phyloP scores from a whole-genome alignment of 805 yeast species.

The Lipomyces spencermartinsiae region DNA sequence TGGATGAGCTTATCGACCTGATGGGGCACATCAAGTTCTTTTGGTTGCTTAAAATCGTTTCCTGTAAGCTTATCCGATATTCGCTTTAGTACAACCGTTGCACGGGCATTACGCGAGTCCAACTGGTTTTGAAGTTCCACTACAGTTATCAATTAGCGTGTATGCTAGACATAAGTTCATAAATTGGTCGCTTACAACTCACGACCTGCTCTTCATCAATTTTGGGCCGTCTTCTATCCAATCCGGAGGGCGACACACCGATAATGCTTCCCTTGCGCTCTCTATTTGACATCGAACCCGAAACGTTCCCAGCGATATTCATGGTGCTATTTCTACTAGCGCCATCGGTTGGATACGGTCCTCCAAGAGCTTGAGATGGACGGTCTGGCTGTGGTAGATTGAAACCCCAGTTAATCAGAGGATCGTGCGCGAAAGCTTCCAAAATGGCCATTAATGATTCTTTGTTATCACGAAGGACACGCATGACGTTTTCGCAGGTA shows the following conservation, averaged over 20 bases:
- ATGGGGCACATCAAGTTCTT: slow-evolving; percentile 76
- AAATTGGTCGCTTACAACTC: slow-evolving; percentile 41
- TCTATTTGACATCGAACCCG: slow-evolving; percentile 54
- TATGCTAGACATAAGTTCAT: neutral
- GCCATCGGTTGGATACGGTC: neutral
- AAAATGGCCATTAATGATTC: slow-evolving; percentile 97
- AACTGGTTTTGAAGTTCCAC: slow-evolving; percentile 68
- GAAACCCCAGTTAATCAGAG: slow-evolving; percentile 98
- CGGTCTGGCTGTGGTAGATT: slow-evolving; percentile 32
- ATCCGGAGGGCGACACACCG: slow-evolving; percentile 26
- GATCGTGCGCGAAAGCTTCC: slow-evolving; percentile 98
- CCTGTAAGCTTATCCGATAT: slow-evolving; percentile 94
- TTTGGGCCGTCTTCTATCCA: slow-evolving; percentile 37
- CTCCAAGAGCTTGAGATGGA: slow-evolving; percentile 13
- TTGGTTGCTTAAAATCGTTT: slow-evolving; percentile 79
- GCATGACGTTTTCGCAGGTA: slow-evolving; percentile 96
- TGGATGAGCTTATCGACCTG: slow-evolving; percentile 94
- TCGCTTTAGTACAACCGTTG: slow-evolving; percentile 84
- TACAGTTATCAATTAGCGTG: neutral
- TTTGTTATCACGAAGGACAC: slow-evolving; percentile 88
- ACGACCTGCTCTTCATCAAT: slow-evolving; percentile 80
- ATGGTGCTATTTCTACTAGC: neutral
- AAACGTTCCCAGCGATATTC: neutral
- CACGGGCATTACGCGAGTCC: slow-evolving; percentile 85
- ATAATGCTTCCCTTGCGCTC: slow-evolving; percentile 32